phyloP scores from a whole-genome alignment of 2,329 filamentous ascomycete species.

The Leptographium wingfieldii region DNA sequence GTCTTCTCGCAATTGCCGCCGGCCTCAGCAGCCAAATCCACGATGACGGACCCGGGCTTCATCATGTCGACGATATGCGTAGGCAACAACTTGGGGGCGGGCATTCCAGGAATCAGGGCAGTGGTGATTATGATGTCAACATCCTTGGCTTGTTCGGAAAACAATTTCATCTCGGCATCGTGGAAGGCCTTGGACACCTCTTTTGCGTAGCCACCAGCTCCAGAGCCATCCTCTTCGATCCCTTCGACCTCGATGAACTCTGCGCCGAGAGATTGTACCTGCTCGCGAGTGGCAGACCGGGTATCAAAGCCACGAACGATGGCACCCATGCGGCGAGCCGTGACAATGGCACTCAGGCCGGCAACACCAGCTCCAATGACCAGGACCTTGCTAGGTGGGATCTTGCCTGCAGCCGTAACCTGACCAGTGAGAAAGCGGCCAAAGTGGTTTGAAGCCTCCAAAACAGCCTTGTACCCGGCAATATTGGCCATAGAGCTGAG shows the following conservation, averaged over 20 bases:
- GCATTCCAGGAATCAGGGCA: conserved; percentile 75
- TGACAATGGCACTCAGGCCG: conserved; percentile 77
- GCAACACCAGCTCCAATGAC: conserved; percentile 87
- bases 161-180: conserved; percentile 85
- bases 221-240: conserved; percentile 71
- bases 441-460: conserved; percentile 83
- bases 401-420: conserved; percentile 80
- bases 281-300: conserved; percentile 74
- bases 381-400: conserved; percentile 79
- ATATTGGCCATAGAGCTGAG: conserved; percentile 92
- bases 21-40: conserved; percentile 77
- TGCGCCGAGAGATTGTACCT: conserved; percentile 80
- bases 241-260: conserved; percentile 76
- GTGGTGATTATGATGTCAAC: conserved; percentile 91
- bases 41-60: conserved; percentile 81
- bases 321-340: conserved; percentile 72
- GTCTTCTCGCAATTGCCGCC: conserved; percentile 83
- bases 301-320: conserved; percentile 88
- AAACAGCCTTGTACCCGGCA: conserved; percentile 81
- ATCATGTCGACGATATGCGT: conserved; percentile 69
- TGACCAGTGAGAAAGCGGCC: conserved; percentile 81
- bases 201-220: conserved; percentile 79
- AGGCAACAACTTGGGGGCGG: conserved; percentile 73
- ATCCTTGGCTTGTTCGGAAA: conserved; percentile 74
- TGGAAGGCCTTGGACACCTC: conserved; percentile 93